Evolutionary conservation across 2,329 filamentous ascomycete genomes (phyloP), one percentile per base, ranked within the genome.

Genomic region (Calonectria hongkongensis): DNA sequence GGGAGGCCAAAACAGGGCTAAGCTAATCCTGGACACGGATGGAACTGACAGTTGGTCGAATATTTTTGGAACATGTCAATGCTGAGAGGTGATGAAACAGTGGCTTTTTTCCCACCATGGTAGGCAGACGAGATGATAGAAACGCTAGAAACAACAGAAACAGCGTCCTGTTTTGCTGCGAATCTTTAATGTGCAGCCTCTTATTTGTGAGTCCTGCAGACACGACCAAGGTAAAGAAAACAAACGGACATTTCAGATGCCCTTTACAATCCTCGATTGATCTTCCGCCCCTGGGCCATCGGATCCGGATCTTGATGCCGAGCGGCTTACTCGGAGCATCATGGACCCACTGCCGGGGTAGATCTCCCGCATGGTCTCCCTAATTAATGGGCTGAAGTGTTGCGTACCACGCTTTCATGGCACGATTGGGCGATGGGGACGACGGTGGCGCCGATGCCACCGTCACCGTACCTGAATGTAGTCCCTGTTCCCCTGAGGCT

Each of bases 321-420:
- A 27, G 15, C 54, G 54, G 54, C n/a, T 60, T 15, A 39, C n/a
- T 25, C 54, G 54, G 54, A 60, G 8, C 12, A 48, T 41, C 36
- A 13, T 60, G 33, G 39, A 25, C 54, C 33, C 54, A 60, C 54
- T 27, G 13, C 13, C 13, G 25, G 13, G 12, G 54, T 5, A 39
- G 54, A 60, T 60, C 54, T 60, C 54, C 54, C 54, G 54, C 33
- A 41, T 60, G 13, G 54, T 25, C 54, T 60, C 39, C 39, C 54
- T 60, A n/a, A 21, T n/a, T 25, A 60, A 27, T 18, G 4, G 21
- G 33, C 33, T 36, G 15, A 60, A 60, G 54, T 36, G 36, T 27
- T 60, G 21, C 15, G 45, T 25, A 48, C 21, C 45, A 36, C 33
- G 36, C 54, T 60, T 39, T n/a, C 33, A 39, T 27, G 54, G 21